These are phyloP conservation scores for Rhipidocladum racemiflorum DNA, from an alignment of 176 grass and related monocot species.

Conservation along the genomic window DNA sequence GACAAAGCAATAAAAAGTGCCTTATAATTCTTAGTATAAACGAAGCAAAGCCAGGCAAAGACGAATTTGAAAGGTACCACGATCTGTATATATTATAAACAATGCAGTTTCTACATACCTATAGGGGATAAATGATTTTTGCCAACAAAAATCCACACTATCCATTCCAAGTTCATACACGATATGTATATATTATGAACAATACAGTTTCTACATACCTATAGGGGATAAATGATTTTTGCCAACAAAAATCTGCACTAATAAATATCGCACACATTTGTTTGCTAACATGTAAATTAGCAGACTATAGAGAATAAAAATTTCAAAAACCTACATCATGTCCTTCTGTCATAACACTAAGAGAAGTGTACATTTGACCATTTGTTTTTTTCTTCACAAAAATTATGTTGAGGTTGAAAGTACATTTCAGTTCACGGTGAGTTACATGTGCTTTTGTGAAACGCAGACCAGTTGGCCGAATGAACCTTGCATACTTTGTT, in stretches of 20 bases:
- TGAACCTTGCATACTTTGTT: too few species aligned
- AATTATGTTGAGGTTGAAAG: too few species aligned
- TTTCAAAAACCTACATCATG: neutral
- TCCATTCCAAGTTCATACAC: neutral
- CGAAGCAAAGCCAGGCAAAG: too few species aligned
- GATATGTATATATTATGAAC: neutral
- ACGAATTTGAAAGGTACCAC: too few species aligned
- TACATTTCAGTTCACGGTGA: too few species aligned
- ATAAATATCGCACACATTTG: conserved; percentile 1
- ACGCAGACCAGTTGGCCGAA: too few species aligned
- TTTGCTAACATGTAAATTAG: neutral
- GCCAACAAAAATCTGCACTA: neutral
- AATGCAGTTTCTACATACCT: neutral
- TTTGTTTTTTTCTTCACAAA: too few species aligned
- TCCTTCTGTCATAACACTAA: neutral
- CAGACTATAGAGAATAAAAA: neutral
- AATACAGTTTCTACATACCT: neutral
- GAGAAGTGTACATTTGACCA: too few species aligned
- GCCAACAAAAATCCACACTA: neutral
- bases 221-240: neutral
- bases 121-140: neutral
- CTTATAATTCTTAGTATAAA: too few species aligned
- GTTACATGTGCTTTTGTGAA: too few species aligned
- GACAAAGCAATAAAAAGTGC: too few species aligned
- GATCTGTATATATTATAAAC: neutral